phyloP scores from a whole-genome alignment of 345 rosid genomes.

The sweet orange (Citrus sinensis) region DNA sequence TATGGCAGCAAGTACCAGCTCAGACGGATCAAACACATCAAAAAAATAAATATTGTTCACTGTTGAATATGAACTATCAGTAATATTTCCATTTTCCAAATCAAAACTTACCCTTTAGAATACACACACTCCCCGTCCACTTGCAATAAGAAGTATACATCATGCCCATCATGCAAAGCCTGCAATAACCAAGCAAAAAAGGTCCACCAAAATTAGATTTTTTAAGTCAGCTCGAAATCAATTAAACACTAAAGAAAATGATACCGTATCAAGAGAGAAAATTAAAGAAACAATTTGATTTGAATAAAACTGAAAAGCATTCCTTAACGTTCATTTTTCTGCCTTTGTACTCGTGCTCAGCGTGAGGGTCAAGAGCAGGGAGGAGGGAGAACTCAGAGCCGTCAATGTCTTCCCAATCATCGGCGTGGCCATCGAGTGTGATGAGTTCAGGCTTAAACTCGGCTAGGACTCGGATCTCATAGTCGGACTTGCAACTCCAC shows the following conservation, averaged over 20 bases:
- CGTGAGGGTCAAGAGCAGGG: constrained; percentile 91
- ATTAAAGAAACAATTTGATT: neutral
- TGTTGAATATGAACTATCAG: neutral
- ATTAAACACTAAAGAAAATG: neutral
- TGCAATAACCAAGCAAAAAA: constrained; percentile 24
- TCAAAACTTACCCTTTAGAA: constrained; percentile 61
- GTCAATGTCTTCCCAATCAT: constrained; percentile 79
- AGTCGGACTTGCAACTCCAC: constrained; percentile 76
- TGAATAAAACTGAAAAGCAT: constrained; percentile 5
- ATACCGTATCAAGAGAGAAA: neutral
- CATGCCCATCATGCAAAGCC: constrained; percentile 92
- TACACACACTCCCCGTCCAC: constrained; percentile 81
- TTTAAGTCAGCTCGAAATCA: neutral
- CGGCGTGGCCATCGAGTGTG: constrained; percentile 84
- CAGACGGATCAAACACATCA: neutral
- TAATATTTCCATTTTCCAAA: neutral
- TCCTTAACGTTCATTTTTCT: constrained; percentile 94
- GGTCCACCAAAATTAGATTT: neutral
- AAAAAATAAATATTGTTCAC: neutral
- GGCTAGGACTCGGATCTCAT: constrained; percentile 60
- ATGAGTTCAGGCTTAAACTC: constrained; percentile 70
- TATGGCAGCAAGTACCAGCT: neutral
- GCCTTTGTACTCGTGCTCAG: constrained; percentile 63
- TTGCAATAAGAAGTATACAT: constrained; percentile 76
- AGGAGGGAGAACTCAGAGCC: constrained; percentile 76